A percentile compares a stretch with the other conserved stretches of the same genome.
Conservation (phyloP, 2,329 filamentous ascomycete species). For the Colletotrichum karsti region DNA sequence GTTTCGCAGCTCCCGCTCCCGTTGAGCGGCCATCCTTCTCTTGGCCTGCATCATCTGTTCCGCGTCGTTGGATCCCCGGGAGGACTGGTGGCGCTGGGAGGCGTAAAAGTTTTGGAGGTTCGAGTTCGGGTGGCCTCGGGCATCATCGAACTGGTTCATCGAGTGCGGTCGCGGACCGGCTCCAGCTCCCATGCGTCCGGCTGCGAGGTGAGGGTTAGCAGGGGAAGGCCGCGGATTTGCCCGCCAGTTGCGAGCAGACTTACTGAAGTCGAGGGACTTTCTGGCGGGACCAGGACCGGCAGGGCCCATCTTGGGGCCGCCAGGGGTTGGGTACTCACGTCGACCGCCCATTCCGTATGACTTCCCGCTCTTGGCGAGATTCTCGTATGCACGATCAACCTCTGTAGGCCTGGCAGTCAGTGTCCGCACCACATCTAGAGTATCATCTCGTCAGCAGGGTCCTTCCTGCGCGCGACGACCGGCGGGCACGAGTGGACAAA, state of each 20-base stretch:
- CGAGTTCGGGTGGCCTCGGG: constrained; percentile 74
- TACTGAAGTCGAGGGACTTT: constrained; percentile 38
- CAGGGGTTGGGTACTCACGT: constrained; percentile 80
- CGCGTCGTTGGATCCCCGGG: constrained; percentile 86
- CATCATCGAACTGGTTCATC: constrained; percentile 82
- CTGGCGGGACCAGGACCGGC: constrained; percentile 36
- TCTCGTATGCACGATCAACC: constrained; percentile 95
- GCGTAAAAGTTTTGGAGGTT: constrained; percentile 96
- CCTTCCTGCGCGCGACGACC: constrained; percentile 16
- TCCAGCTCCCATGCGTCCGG: constrained; percentile 69
- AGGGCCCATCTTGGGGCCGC: constrained; percentile 41
- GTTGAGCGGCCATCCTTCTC: constrained; percentile 98
- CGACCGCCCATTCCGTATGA: constrained; percentile 79
- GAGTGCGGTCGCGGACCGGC: constrained; percentile 81
- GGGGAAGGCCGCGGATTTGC: constrained; percentile 26
- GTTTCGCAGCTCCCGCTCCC: constrained; percentile 98
- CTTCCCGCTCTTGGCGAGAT: constrained; percentile 96
- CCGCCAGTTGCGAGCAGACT: constrained; percentile 32
- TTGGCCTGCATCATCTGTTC: constrained; percentile 99
- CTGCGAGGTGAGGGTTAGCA: constrained; percentile 52
- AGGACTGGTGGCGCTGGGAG: constrained; percentile 87
- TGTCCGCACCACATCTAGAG: constrained; percentile 30
- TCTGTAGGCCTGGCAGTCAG: constrained; percentile 62
- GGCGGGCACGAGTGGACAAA: neutral
- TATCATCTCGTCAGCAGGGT: constrained; percentile 18